Evolutionary conservation across 345 rosid species (phyloP), one percentile per base, ranked within the genome.

Genomic region (Excoecaria cochinchinensis): DNA sequence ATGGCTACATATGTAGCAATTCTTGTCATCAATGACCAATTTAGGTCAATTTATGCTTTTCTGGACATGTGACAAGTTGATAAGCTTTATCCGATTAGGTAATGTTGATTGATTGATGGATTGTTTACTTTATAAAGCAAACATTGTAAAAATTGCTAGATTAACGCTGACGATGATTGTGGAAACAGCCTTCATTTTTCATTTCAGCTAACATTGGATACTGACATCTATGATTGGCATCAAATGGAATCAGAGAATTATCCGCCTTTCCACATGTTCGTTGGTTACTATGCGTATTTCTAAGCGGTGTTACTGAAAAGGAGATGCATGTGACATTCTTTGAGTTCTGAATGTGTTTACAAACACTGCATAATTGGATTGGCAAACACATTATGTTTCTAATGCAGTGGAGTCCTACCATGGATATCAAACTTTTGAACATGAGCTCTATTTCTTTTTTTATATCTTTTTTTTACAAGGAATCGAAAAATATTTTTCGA

Each of bases 161-260:
- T 81, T 80, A 77, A 73, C 69, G 84, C 86, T 75, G 85, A 79
- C 83, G 77, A 67, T 59, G 76, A 79, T 73, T 81, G 83, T 76
- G 77, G 74, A 42, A 72, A 76, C 53, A 38, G 70, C 50, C 55
- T 61, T 58, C 64, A 31, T 15, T 67, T 66, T 64, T 58, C 24
- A 69, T 68, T 71, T 39, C 44, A 24, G 47, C 47, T 73, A 56
- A 13, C 68, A 61, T 36, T 21, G 36, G 76, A 17, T 7, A 19
- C 50, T 36, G 75, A 61, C 74, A 55, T 15, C 66, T 40, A 47
- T 31, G 31, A 31, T 42, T 61, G 17, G 59, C 63, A 57, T 21
- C 47, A 44, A 62, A 36, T 56, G 55, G 44, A 63, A 70, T 70
- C 50, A 21, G 58, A 77, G 69, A 60, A 38, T 65, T 12, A 48